Evolutionary conservation across 768 basidiomycete species (phyloP).

Genomic region (Floccularia luteovirens): DNA sequence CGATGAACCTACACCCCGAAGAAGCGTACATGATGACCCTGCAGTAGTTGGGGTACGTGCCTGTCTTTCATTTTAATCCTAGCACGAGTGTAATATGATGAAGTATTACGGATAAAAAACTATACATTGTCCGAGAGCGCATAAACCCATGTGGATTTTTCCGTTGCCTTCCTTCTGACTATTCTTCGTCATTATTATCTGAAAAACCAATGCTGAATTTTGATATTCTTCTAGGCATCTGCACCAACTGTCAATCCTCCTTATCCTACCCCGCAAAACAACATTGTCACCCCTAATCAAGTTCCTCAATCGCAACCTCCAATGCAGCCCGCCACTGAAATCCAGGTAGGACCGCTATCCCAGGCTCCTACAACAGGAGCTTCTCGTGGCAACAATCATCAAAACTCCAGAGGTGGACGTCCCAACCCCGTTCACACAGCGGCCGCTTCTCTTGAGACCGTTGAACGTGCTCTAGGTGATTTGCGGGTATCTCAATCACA

Average conservation of each 20-base stretch:
- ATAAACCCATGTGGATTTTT: slow-evolving; percentile 43
- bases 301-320: slow-evolving; percentile 16
- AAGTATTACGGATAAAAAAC: slow-evolving; percentile 22
- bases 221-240: too few relatives aligned
- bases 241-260: slow-evolving; percentile 13
- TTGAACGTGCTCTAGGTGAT: slow-evolving; percentile 47
- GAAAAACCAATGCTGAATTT: too few relatives aligned
- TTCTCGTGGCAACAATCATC: neutral
- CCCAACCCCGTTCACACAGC: slow-evolving; percentile 60
- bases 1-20: slow-evolving; percentile 53
- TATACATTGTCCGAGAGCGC: slow-evolving; percentile 18
- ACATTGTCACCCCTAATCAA: slow-evolving; percentile 14
- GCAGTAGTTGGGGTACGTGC: slow-evolving; percentile 70
- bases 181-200: slow-evolving; percentile 5
- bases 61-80: slow-evolving; percentile 5
- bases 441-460: slow-evolving; percentile 65
- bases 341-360: slow-evolving; percentile 7
- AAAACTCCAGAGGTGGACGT: slow-evolving; percentile 11
- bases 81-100: slow-evolving; percentile 16
- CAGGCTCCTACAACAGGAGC: slow-evolving; percentile 8
- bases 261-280: slow-evolving; percentile 14
- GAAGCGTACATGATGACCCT: slow-evolving; percentile 77
- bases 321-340: slow-evolving; percentile 15
- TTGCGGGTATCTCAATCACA: slow-evolving; percentile 31
- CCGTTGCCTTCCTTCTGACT: slow-evolving; percentile 60